These are phyloP conservation scores for Chrysanthemum lavandulifolium DNA, from an alignment of 129 eudicot genomes.

Conservation along the genomic window DNA sequence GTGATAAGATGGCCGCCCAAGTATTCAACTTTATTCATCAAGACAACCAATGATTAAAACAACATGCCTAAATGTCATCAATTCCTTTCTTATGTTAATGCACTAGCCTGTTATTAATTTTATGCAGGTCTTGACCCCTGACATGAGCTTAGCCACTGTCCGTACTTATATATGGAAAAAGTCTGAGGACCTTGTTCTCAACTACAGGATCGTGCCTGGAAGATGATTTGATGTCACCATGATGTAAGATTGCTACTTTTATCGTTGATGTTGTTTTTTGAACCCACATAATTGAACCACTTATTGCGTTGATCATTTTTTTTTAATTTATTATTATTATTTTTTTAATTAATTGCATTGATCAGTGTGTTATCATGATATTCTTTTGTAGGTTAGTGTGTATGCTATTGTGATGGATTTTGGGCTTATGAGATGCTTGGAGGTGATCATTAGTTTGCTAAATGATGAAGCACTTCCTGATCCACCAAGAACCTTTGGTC, in stretches of 20 bases:
- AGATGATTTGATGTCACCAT: conserved; percentile 35
- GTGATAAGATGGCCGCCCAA: no score
- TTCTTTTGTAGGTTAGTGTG: neutral
- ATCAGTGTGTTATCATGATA: neutral
- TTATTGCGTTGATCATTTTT: no score
- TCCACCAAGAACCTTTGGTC: conserved; percentile 18
- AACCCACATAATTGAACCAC: neutral
- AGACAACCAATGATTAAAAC: neutral
- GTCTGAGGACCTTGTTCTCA: conserved; percentile 82
- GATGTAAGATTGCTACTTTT: conserved; percentile 23
- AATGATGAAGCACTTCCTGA: conserved; percentile 24
- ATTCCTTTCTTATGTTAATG: conserved; percentile 10
- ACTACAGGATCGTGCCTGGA: conserved; percentile 68
- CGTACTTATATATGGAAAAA: conserved; percentile 96
- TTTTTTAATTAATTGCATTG: neutral
- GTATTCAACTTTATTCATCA: no score
- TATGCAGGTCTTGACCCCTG: conserved; percentile 81
- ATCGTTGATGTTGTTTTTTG: neutral
- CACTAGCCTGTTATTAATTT: conserved; percentile 1
- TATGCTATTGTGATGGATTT: conserved; percentile 21
- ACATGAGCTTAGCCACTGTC: conserved; percentile 97
- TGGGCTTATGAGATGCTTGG: conserved; percentile 19
- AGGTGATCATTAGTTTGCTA: conserved; percentile 8
- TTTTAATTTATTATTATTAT: no score
- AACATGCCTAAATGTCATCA: neutral